Conservation (phyloP, 2,329 filamentous ascomycete species). For the Fusarium sp. region DNA sequence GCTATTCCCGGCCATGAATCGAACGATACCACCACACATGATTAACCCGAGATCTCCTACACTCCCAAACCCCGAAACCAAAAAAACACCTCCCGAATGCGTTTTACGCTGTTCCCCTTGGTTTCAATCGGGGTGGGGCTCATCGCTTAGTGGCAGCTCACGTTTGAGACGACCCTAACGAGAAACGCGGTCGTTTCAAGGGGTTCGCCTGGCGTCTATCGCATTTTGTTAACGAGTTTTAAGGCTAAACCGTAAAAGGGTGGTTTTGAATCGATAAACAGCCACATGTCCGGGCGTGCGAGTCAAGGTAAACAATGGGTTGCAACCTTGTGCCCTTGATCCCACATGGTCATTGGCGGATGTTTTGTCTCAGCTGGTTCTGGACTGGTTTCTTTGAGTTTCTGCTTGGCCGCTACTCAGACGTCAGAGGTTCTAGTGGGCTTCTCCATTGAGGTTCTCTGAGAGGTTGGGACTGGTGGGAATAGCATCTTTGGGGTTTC, state of each 20-base stretch:
- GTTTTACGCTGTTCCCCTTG: background rate
- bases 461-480: background rate
- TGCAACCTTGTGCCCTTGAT: background rate
- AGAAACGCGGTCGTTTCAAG: background rate
- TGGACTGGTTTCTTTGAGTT: background rate
- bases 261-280: background rate
- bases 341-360: background rate
- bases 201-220: background rate
- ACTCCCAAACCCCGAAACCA: background rate
- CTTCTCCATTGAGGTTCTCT: background rate
- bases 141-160: background rate
- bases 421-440: background rate
- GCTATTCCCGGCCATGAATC: constrained; percentile 7
- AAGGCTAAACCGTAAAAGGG: background rate
- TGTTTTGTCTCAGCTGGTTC: background rate
- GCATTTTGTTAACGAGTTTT: background rate
- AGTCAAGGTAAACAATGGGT: background rate
- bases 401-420: background rate
- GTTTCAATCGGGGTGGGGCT: background rate
- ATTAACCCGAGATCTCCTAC: background rate
- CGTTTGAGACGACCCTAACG: background rate
- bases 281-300: background rate
- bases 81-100: background rate
- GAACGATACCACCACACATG: background rate
- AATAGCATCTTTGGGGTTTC: background rate